Evolutionary conservation across 441 rosid genomes (phyloP).

Genomic region (Erysimum cheiri): DNA sequence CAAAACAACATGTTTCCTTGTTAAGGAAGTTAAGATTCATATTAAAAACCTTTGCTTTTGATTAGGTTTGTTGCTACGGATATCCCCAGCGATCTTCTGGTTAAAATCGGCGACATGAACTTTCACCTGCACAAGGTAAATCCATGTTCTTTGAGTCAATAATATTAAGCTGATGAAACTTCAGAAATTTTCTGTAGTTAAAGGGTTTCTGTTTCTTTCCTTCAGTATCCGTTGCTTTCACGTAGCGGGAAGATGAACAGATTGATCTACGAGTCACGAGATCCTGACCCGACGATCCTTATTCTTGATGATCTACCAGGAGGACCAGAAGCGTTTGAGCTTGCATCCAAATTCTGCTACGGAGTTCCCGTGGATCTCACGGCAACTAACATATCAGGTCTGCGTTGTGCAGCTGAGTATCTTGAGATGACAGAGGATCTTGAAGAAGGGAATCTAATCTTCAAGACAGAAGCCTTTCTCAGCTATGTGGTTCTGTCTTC

Average conservation of each 20-base stretch:
- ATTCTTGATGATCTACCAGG: slow-evolving; percentile 83
- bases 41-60: slow-evolving; percentile 13
- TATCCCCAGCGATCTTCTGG: slow-evolving; percentile 83
- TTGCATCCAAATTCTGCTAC: slow-evolving; percentile 93
- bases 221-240: slow-evolving; percentile 86
- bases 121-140: slow-evolving; percentile 94
- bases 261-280: slow-evolving; percentile 75
- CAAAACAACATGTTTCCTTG: slow-evolving; percentile 21
- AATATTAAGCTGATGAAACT: slow-evolving; percentile 24
- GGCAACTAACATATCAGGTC: slow-evolving; percentile 83
- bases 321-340: slow-evolving; percentile 86
- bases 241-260: slow-evolving; percentile 94
- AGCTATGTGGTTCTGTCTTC: slow-evolving; percentile 96
- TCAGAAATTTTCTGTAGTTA: not conserved
- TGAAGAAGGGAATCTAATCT: slow-evolving; percentile 95
- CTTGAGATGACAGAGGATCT: slow-evolving; percentile 99
- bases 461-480: slow-evolving; percentile 96
- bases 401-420: slow-evolving; percentile 91
- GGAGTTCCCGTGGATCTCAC: slow-evolving; percentile 93
- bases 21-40: slow-evolving; percentile 17
- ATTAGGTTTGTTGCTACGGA: slow-evolving; percentile 90
- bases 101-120: slow-evolving; percentile 73
- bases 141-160: slow-evolving; percentile 10
- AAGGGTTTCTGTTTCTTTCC: slow-evolving; percentile 11
- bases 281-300: slow-evolving; percentile 61